phyloP scores from a whole-genome alignment of 345 rosid species.

The Trapa incisa region DNA sequence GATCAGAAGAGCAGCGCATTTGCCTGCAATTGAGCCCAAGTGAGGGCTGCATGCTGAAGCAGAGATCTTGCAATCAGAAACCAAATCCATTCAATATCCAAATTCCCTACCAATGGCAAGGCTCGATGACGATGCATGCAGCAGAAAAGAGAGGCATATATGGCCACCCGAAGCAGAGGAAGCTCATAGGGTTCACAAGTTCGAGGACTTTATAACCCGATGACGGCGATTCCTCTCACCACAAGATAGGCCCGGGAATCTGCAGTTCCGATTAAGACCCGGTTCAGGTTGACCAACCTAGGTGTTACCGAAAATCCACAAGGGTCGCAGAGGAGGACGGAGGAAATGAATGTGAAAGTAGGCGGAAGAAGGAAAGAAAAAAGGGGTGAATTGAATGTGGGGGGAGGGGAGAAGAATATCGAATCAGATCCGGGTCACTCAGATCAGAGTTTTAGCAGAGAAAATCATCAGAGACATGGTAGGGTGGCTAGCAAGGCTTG shows the following conservation, averaged over 20 bases:
- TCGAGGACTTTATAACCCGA: background rate
- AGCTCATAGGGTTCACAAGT: background rate
- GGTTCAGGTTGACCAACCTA: background rate
- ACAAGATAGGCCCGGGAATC: background rate
- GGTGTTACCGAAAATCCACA: background rate
- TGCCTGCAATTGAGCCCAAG: constrained; percentile 37
- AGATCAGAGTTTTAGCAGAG: no score
- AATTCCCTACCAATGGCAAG: background rate
- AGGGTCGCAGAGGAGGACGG: background rate
- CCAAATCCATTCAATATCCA: constrained; percentile 6
- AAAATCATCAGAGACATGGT: no score
- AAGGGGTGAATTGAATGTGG: no score
- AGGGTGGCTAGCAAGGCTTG: no score
- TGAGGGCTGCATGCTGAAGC: background rate
- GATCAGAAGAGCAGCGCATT: constrained; percentile 40
- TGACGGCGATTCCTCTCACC: background rate
- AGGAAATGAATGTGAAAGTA: background rate
- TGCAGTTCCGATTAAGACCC: background rate
- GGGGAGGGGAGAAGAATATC: no score
- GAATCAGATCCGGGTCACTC: no score
- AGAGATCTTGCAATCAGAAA: constrained; percentile 4
- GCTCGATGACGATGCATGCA: background rate
- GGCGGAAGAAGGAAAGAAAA: background rate
- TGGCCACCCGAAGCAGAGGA: background rate
- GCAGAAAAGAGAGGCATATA: background rate